Evolutionary conservation across 116 monocot species (phyloP).

Genomic region (Phalaenopsis hybrid): DNA sequence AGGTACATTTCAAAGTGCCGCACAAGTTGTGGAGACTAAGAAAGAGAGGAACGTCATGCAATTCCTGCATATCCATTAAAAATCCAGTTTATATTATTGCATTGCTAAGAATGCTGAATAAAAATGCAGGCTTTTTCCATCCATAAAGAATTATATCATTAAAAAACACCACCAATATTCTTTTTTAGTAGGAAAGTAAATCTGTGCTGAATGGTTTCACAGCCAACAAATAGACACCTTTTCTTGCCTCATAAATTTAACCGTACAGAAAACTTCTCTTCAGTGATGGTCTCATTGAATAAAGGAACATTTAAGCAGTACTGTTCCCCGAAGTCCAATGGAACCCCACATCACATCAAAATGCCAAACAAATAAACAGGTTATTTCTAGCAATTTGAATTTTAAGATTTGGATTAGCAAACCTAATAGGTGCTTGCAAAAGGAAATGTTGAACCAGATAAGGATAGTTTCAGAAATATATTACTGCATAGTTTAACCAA

Average conservation of each 20-base stretch:
- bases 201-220: background rate
- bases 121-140: background rate
- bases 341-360: too few relatives aligned
- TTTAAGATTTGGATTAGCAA: background rate
- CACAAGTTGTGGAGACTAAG: constrained; percentile 83
- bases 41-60: constrained; percentile 83
- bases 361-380: background rate
- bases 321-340: background rate
- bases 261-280: background rate
- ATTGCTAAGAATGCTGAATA: constrained; percentile 2
- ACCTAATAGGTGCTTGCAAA: background rate
- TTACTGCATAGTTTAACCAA: too few relatives aligned
- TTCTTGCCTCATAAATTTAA: background rate
- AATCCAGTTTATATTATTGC: background rate
- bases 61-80: constrained; percentile 46
- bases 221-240: background rate
- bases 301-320: background rate
- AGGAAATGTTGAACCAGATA: background rate
- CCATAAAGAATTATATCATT: background rate
- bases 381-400: background rate
- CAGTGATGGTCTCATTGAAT: background rate
- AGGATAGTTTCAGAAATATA: too few relatives aligned
- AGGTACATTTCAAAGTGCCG: constrained; percentile 84
- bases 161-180: background rate
- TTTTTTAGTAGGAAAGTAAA: background rate